Base-by-base conservation (phyloP, 352 stramenopile genomes). In the Achlya hypogyna region DNA sequence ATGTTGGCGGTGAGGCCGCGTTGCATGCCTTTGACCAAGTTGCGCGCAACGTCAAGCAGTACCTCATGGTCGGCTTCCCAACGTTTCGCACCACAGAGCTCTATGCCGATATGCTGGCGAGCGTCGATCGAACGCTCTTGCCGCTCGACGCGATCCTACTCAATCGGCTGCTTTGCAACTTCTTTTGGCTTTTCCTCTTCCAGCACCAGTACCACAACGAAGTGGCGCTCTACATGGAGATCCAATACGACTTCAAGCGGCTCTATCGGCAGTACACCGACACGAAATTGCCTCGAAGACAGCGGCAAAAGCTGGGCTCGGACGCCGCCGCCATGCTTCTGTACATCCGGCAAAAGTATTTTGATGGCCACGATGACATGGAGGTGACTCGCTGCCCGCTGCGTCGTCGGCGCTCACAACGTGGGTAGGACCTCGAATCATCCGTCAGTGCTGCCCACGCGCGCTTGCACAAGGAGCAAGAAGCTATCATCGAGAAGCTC, bases 181-280 rank as follows among this genome's bases (percentile, higher is more conserved):
- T 91, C 68, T 94, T 94, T 51, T 91, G 82, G 84, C 83, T 91
- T n/a, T 94, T 94, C 65, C 67, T 90, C 20, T 94, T 94, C 59
- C 86, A 83, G 4, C 86, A 94, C 74, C 89, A 94, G 29, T 94
- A 94, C 51, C 86, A 94, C 63, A 82, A 83, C 18, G 86, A 94
- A 69, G 88, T 94, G 42, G 84, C 81, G 38, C 69, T 94, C 20
- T 94, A 83, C 84, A 69, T 94, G 27, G 86, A 94, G 53, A 81
- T 94, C 23, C 84, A 94, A 60, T 94, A 94, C 65, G 84, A 91
- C 60, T 94, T 94, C 62, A 94, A 94, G 62, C 84, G 83, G 28
- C 78, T 83, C 1, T 91, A 90, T 63, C 78, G 86, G 10, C 74
- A 72, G 45, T 93, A 93, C 69, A 77, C 84, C 40, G 69, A 72